Evolutionary conservation across 805 yeast genomes (phyloP).

Genomic region (Suhomyces xylopsoci): DNA sequence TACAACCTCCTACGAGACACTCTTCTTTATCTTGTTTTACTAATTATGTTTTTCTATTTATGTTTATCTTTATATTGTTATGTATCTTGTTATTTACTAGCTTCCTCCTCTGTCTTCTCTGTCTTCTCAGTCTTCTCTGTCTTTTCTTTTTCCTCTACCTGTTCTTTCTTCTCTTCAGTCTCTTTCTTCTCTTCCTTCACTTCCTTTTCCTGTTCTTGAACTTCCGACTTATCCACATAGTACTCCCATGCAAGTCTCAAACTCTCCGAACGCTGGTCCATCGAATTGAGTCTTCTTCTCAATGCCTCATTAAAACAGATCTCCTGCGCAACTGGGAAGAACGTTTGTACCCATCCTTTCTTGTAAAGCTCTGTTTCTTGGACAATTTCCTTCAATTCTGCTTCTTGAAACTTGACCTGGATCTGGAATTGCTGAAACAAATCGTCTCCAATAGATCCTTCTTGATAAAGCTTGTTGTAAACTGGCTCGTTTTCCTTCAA

Average conservation of each 20-base stretch:
- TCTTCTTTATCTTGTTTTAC: no score
- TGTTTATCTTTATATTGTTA: neutral
- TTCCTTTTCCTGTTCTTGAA: neutral
- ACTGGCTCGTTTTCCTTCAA: slow-evolving; percentile 74
- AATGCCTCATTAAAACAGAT: slow-evolving; percentile 90
- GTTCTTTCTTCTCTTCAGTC: neutral
- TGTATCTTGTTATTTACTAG: neutral
- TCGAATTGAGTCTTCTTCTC: slow-evolving; percentile 61
- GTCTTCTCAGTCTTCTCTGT: neutral
- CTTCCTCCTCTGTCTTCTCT: neutral
- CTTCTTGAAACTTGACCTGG: slow-evolving; percentile 73
- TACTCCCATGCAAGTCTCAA: slow-evolving; percentile 37
- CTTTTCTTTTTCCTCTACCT: neutral
- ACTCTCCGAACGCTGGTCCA: slow-evolving; percentile 38
- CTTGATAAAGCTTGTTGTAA: slow-evolving; percentile 70
- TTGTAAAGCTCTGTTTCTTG: slow-evolving; percentile 70
- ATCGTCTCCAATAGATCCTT: slow-evolving; percentile 90
- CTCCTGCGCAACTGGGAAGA: slow-evolving; percentile 80
- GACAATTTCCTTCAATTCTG: slow-evolving; percentile 75
- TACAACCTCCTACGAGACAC: neutral
- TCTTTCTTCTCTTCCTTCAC: neutral
- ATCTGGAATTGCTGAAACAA: slow-evolving; percentile 75
- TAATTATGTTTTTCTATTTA: no score
- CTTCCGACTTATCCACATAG: slow-evolving; percentile 11
- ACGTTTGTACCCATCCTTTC: slow-evolving; percentile 75